These are phyloP conservation scores for Globisporangium takayamanum DNA, from an alignment of 352 stramenopile species.

Conservation along the genomic window DNA sequence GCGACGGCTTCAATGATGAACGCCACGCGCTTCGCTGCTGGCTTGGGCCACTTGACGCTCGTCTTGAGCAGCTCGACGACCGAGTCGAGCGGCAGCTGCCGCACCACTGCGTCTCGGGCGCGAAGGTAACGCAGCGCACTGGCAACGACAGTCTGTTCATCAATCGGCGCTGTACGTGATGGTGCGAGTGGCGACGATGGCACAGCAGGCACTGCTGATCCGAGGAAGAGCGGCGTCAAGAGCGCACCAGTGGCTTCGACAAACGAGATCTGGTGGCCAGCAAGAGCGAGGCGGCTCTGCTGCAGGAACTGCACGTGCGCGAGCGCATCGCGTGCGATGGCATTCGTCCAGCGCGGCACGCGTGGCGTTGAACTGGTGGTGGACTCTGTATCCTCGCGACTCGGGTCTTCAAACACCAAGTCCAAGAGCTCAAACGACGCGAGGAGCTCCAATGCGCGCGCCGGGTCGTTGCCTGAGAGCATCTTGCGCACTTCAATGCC, in stretches of 20 bases:
- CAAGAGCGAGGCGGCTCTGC: slow-evolving; percentile 27
- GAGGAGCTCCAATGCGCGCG: slow-evolving; percentile 52
- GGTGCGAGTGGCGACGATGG: slow-evolving; percentile 22
- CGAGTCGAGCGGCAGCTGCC: slow-evolving; percentile 25
- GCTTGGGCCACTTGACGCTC: slow-evolving; percentile 72
- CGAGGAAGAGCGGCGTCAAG: slow-evolving; percentile 43
- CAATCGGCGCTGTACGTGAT: not conserved
- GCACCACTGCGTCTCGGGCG: slow-evolving; percentile 18
- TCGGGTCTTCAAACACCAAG: slow-evolving; percentile 57
- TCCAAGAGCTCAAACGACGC: slow-evolving; percentile 48
- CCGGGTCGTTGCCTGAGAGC: slow-evolving; percentile 53
- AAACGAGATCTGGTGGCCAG: slow-evolving; percentile 46
- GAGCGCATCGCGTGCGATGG: slow-evolving; percentile 20
- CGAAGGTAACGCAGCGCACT: slow-evolving; percentile 30
- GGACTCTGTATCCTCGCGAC: not conserved
- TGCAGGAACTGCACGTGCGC: slow-evolving; percentile 45
- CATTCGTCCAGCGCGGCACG: slow-evolving; percentile 27
- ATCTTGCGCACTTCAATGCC: slow-evolving; percentile 84
- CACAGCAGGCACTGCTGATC: not conserved
- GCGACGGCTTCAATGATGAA: slow-evolving; percentile 55
- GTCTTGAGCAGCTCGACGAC: slow-evolving; percentile 70
- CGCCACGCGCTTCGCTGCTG: slow-evolving; percentile 54
- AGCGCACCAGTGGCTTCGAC: slow-evolving; percentile 48
- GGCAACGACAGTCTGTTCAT: slow-evolving; percentile 30
- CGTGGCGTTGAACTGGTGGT: not conserved